Conservation (phyloP, 1,284 basidiomycete genomes). For the Ganoderma resinaceum region DNA sequence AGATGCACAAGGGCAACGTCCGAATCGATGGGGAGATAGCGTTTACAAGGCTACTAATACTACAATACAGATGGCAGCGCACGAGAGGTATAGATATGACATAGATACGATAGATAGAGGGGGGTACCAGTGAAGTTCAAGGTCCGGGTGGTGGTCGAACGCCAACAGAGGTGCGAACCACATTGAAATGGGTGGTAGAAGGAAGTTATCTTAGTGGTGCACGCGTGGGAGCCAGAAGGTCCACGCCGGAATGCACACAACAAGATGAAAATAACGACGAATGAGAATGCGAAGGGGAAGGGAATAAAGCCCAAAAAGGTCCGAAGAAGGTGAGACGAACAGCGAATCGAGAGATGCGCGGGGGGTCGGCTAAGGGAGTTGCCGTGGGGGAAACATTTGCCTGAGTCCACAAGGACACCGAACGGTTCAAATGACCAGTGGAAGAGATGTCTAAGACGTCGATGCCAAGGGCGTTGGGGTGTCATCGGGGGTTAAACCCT, state of each 20-base stretch:
- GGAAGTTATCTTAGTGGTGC: neutral
- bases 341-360: neutral
- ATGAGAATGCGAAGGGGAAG: neutral
- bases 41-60: conserved; percentile 1
- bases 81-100: neutral
- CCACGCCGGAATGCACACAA: neutral
- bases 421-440: neutral
- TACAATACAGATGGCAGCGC: neutral
- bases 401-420: neutral
- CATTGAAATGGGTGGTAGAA: neutral
- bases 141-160: neutral
- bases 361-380: neutral
- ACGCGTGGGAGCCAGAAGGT: neutral
- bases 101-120: neutral
- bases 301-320: neutral
- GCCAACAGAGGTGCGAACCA: neutral
- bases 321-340: neutral
- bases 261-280: neutral
- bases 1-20: neutral
- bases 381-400: neutral
- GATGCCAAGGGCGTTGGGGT: neutral
- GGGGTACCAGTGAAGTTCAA: no score
- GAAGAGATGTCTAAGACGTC: neutral
- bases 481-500: neutral
- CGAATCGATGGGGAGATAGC: neutral